phyloP scores from a whole-genome alignment of 768 basidiomycete genomes.

The Amanita phalloides region DNA sequence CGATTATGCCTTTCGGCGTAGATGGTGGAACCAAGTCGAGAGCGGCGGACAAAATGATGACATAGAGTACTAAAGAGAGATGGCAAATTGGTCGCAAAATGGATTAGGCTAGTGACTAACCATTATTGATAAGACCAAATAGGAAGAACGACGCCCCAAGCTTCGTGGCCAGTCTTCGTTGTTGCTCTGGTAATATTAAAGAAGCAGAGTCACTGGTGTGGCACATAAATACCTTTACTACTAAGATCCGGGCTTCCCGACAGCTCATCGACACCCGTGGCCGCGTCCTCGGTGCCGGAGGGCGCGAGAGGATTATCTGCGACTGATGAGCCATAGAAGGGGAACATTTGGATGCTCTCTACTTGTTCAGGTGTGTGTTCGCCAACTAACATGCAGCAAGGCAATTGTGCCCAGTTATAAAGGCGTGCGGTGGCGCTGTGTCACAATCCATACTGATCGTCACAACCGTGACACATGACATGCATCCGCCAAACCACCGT shows the following conservation, averaged over 20 bases:
- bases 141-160: slow-evolving; percentile 71
- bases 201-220: neutral
- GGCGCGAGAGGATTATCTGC: neutral
- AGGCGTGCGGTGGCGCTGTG: neutral
- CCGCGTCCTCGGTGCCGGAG: neutral
- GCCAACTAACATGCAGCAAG: neutral
- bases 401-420: neutral
- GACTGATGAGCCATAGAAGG: slow-evolving; percentile 1
- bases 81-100: neutral
- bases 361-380: neutral
- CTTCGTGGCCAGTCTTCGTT: slow-evolving; percentile 22
- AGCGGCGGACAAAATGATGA: slow-evolving; percentile 93
- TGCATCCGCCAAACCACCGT: neutral
- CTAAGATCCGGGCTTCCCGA: neutral
- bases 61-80: slow-evolving; percentile 64
- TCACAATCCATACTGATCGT: neutral
- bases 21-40: slow-evolving; percentile 86
- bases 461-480: neutral
- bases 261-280: neutral
- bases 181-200: slow-evolving; percentile 12
- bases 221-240: neutral
- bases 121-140: slow-evolving; percentile 90
- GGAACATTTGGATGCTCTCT: slow-evolving; percentile 2
- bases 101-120: slow-evolving; percentile 21
- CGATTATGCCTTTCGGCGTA: slow-evolving; percentile 90